Evolutionary conservation across 202 grass and related monocot species (phyloP).

Genomic region (Saccharum hybrid): DNA sequence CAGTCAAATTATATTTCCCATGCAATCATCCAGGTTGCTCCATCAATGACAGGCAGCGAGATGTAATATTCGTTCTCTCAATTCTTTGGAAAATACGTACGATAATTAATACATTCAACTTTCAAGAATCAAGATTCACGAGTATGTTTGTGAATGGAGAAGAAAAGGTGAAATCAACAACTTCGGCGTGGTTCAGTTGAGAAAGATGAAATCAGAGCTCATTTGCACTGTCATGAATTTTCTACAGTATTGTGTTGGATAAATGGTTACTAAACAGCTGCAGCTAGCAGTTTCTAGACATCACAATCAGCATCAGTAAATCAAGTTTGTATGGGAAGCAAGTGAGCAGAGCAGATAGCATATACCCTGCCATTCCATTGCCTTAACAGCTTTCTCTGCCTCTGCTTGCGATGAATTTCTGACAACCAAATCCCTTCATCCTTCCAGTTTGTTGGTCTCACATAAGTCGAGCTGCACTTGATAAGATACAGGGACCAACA

Average conservation of each 20-base stretch:
- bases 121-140: background rate
- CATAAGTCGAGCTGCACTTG: conserved; percentile 39
- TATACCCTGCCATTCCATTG: conserved; percentile 23
- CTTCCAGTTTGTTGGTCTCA: conserved; percentile 62
- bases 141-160: background rate
- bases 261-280: background rate
- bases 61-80: background rate
- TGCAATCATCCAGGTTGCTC: background rate
- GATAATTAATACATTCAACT: background rate
- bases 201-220: background rate
- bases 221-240: conserved; percentile 16
- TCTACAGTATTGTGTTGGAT: background rate
- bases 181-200: conserved; percentile 4
- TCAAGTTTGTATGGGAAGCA: conserved; percentile 12
- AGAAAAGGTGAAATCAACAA: background rate
- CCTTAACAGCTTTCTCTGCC: conserved; percentile 64
- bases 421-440: conserved; percentile 74
- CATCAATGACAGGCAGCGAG: too few species aligned
- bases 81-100: background rate
- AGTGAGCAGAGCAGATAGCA: conserved; percentile 49
- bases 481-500: background rate
- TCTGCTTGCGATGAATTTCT: conserved; percentile 56
- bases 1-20: background rate
- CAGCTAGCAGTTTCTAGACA: background rate
- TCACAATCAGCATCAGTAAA: background rate